Evolutionary conservation across 257 asterid genomes (phyloP).

Genomic region (Ilex aquifolium): DNA sequence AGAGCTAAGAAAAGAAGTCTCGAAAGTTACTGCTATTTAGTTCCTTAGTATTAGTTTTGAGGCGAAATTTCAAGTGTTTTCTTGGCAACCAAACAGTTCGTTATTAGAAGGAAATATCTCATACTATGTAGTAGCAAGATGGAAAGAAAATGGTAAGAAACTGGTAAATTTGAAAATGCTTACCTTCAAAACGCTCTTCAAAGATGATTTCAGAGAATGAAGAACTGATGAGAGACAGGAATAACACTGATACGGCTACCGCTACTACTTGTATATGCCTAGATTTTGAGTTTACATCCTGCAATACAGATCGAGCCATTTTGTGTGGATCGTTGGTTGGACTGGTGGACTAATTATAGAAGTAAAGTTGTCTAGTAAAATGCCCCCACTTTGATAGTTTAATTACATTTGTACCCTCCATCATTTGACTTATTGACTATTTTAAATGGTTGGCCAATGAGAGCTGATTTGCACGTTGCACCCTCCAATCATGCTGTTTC

Average conservation of each 20-base stretch:
- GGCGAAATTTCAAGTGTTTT: no score
- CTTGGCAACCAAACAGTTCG: no score
- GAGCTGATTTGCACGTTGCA: conserved; percentile 30
- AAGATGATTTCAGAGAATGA: conserved; percentile 64
- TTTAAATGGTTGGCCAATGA: neutral
- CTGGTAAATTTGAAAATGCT: neutral
- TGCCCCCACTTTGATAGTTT: conserved; percentile 15
- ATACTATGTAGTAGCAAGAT: neutral
- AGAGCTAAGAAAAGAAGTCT: no score
- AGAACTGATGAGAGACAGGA: conserved; percentile 27
- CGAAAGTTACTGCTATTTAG: no score
- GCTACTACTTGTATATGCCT: neutral
- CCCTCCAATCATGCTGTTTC: conserved; percentile 41
- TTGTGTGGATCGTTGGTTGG: conserved; percentile 3
- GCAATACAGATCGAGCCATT: conserved; percentile 28
- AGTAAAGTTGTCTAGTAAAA: neutral
- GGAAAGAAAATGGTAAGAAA: neutral
- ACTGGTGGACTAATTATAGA: conserved; percentile 21
- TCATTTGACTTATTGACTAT: conserved; percentile 28
- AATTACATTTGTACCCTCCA: conserved; percentile 28
- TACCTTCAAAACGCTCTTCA: conserved; percentile 92
- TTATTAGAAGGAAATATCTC: neutral
- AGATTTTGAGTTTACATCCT: conserved; percentile 12
- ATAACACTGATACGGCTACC: conserved; percentile 7
- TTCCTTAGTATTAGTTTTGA: no score